Conservation (phyloP, 2,329 filamentous ascomycete genomes). For the Apiospora kogelbergensis region DNA sequence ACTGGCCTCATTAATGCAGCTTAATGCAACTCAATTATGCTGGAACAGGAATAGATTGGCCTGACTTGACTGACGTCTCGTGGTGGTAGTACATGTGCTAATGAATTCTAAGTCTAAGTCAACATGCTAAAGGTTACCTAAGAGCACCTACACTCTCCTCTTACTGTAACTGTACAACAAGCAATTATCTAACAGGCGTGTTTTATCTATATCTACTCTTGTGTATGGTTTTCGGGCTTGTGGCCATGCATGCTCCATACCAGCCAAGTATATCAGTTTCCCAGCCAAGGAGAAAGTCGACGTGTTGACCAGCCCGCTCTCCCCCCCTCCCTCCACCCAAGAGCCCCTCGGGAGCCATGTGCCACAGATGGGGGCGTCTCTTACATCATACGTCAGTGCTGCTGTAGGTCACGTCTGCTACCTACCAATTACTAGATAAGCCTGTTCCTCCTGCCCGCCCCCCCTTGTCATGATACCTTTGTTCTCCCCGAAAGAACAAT, state of each 20-base stretch:
- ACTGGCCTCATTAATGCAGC: not conserved
- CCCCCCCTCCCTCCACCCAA: too few relatives aligned
- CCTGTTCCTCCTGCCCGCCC: not conserved
- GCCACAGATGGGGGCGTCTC: slow-evolving; percentile 2
- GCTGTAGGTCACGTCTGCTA: not conserved
- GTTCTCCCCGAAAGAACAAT: not conserved
- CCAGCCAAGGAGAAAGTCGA: not conserved
- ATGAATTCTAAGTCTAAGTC: not conserved
- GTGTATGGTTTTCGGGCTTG: not conserved
- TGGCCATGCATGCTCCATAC: not conserved
- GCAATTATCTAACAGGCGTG: not conserved
- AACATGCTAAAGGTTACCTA: not conserved
- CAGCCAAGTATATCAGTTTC: not conserved
- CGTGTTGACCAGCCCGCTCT: slow-evolving; percentile 4
- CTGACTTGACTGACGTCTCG: not conserved
- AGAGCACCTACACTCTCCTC: not conserved
- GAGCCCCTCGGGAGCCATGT: not conserved
- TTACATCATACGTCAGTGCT: slow-evolving; percentile 6
- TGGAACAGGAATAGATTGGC: slow-evolving; percentile 2
- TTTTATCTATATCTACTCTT: not conserved
- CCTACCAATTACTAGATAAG: not conserved
- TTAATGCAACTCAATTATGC: not conserved
- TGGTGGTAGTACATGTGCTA: not conserved
- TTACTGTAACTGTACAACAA: not conserved
- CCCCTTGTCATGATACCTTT: not conserved